A percentile compares a stretch with the other conserved stretches of the same genome.
These are phyloP conservation scores for Perkinsus chesapeaki DNA, from an alignment of 169 alveolate genomes.

Conservation along the genomic window DNA sequence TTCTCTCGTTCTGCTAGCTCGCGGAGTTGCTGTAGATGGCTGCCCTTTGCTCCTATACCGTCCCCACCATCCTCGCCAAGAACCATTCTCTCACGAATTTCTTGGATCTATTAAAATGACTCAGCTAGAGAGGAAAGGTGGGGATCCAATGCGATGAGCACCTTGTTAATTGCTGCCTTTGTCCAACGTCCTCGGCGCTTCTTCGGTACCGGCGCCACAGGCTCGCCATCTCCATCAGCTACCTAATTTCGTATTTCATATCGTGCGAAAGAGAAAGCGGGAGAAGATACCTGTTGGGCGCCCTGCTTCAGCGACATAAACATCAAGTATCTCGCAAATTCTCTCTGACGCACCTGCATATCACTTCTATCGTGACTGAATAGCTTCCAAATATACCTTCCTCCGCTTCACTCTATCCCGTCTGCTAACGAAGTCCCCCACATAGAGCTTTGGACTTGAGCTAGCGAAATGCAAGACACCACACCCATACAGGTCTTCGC, in stretches of 20 bases:
- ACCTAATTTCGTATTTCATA: background rate
- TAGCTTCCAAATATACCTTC: no score
- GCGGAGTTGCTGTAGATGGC: background rate
- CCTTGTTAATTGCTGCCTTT: background rate
- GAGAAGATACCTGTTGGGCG: background rate
- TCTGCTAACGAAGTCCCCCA: background rate
- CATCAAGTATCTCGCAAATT: background rate
- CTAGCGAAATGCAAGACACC: background rate
- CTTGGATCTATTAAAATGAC: background rate
- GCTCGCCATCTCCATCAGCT: background rate
- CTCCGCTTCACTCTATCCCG: background rate
- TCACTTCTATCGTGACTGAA: background rate
- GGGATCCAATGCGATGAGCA: background rate
- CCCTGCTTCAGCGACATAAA: background rate
- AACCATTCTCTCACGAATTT: background rate
- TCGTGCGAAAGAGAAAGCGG: background rate
- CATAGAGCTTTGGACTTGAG: background rate
- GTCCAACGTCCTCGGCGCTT: background rate
- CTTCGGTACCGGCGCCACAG: background rate
- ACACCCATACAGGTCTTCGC: background rate
- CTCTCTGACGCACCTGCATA: background rate
- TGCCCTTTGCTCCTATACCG: background rate
- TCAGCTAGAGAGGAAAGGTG: background rate
- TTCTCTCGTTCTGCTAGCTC: background rate
- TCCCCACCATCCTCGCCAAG: background rate